Percentiles rank a stretch among this genome's conserved stretches.
Evolutionary conservation across 2,329 filamentous ascomycete genomes (phyloP).

Genomic region (Colletotrichum cereale): DNA sequence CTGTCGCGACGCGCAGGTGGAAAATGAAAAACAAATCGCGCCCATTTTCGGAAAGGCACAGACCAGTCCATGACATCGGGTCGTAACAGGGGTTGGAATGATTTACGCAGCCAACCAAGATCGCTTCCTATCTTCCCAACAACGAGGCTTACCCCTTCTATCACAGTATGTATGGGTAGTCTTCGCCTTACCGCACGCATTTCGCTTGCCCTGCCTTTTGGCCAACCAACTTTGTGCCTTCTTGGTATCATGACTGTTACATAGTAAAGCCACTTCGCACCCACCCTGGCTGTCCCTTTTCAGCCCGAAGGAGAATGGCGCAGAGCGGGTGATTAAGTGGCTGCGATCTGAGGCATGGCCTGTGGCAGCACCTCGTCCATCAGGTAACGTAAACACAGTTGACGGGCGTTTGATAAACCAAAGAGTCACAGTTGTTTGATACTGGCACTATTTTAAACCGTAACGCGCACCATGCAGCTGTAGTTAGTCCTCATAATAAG

Average conservation of each 20-base stretch:
- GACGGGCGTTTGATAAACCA: neutral
- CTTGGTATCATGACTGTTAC: neutral
- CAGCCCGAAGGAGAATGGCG: neutral
- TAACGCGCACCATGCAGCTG: neutral
- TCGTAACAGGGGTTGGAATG: neutral
- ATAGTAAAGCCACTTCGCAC: neutral
- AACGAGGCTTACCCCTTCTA: neutral
- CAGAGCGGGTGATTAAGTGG: neutral
- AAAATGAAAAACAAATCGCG: constrained; percentile 22
- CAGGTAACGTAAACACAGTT: neutral
- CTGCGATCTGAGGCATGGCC: neutral
- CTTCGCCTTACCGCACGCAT: neutral
- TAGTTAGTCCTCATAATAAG: neutral
- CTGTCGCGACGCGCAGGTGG: constrained; percentile 16
- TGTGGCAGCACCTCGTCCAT: neutral
- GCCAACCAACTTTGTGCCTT: neutral
- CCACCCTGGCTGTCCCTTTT: neutral
- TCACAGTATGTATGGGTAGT: neutral
- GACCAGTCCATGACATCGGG: constrained; percentile 1
- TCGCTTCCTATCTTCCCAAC: neutral
- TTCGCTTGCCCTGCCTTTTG: neutral
- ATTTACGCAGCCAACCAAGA: constrained; percentile 6
- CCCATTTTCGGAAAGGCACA: constrained; percentile 24
- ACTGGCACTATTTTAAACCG: neutral
- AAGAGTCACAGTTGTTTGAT: too few species aligned